Percentiles rank a stretch among this genome's conserved stretches.
Conservation (phyloP, 345 rosid species). For the Boechera retrofracta region DNA sequence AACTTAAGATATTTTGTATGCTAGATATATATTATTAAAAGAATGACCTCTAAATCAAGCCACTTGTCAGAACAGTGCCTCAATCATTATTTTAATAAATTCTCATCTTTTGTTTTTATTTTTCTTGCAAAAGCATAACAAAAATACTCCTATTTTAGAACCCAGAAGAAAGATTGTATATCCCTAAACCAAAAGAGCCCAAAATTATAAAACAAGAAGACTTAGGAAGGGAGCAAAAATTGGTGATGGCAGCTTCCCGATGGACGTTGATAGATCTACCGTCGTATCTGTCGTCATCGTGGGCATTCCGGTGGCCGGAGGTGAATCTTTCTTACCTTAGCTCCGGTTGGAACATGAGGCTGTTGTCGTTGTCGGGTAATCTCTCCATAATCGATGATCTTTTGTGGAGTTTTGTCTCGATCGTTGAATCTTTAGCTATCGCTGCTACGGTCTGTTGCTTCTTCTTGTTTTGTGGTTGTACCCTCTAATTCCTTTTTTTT, state of each 20-base stretch:
- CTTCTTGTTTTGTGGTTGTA: constrained; percentile 84
- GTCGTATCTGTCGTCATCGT: constrained; percentile 49
- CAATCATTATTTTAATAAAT: neutral
- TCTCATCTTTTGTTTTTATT: neutral
- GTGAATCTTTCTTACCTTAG: constrained; percentile 54
- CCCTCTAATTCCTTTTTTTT: constrained; percentile 53
- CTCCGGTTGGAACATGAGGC: constrained; percentile 49
- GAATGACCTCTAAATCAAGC: constrained; percentile 30
- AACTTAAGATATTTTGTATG: constrained; percentile 34
- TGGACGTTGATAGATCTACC: constrained; percentile 54
- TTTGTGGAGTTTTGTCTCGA: constrained; percentile 65
- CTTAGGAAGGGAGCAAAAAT: neutral
- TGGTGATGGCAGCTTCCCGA: constrained; percentile 51
- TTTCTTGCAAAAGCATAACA: neutral
- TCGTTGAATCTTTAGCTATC: constrained; percentile 72
- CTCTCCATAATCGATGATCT: constrained; percentile 70
- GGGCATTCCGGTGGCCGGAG: constrained; percentile 69
- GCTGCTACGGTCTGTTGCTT: constrained; percentile 75
- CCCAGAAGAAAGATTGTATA: neutral
- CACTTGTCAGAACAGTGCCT: constrained; percentile 36
- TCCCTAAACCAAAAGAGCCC: neutral
- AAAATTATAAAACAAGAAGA: neutral
- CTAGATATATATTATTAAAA: constrained; percentile 23
- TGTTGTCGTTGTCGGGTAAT: constrained; percentile 47
- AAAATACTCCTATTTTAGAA: neutral